These are phyloP conservation scores for Odontarrhena argentea DNA, from an alignment of 345 rosid genomes.

Conservation along the genomic window DNA sequence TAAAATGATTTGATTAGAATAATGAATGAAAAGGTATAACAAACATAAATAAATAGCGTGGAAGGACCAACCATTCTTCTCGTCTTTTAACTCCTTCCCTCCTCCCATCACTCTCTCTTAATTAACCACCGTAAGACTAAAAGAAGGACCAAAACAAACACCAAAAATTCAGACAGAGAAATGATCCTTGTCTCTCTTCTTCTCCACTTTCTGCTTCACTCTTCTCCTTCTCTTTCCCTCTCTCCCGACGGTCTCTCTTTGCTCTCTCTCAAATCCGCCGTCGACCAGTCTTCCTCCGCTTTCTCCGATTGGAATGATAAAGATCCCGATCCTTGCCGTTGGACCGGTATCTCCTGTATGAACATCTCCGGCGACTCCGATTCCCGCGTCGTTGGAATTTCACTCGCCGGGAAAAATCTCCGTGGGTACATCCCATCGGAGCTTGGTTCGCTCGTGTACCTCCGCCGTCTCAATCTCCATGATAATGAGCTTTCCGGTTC, in stretches of 20 bases:
- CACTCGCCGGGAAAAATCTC: conserved; percentile 66
- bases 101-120: conserved; percentile 18
- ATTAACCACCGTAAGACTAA: background rate
- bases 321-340: conserved; percentile 77
- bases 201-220: conserved; percentile 26
- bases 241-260: conserved; percentile 89
- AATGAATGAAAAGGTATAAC: conserved; percentile 29
- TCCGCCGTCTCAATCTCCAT: conserved; percentile 90
- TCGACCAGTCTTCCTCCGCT: conserved; percentile 52
- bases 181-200: conserved; percentile 34
- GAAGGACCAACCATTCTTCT: conserved; percentile 21
- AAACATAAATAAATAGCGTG: conserved; percentile 37
- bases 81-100: conserved; percentile 4
- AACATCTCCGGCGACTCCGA: conserved; percentile 59
- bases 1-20: conserved; percentile 22
- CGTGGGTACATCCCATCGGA: conserved; percentile 94
- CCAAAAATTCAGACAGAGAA: background rate
- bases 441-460: conserved; percentile 71
- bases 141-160: too few species aligned
- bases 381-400: conserved; percentile 77
- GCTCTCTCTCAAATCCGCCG: conserved; percentile 88
- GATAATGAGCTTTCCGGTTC: conserved; percentile 70
- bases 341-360: conserved; percentile 90
- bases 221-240: conserved; percentile 45
- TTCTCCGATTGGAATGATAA: conserved; percentile 86